Conservation (phyloP, 495 filamentous ascomycete species). For the Niebla homalea region DNA sequence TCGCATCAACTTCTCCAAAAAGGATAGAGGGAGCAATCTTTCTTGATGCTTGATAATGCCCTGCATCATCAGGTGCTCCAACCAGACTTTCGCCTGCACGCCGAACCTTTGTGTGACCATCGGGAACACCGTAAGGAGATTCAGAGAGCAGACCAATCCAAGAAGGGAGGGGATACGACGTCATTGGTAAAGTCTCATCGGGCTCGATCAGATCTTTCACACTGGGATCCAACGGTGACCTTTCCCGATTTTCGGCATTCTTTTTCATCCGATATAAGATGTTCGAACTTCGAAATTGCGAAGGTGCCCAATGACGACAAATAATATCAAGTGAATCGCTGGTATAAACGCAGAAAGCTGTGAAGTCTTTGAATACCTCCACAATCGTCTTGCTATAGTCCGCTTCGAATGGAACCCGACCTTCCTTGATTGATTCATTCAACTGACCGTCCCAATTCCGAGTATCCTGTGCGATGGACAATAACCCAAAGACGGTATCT, state of each 20-base stretch:
- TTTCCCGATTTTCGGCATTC: too few relatives aligned
- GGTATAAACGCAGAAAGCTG: background rate
- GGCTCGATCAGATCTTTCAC: too few relatives aligned
- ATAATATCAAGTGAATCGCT: slow-evolving; percentile 1
- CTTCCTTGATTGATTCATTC: background rate
- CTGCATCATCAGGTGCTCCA: background rate
- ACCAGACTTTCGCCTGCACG: slow-evolving; percentile 1
- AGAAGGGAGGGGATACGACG: background rate
- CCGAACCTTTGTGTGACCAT: background rate
- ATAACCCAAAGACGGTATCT: background rate
- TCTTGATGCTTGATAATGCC: background rate
- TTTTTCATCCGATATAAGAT: background rate
- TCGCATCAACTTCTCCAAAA: slow-evolving; percentile 1
- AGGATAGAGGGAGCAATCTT: background rate
- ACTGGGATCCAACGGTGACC: too few relatives aligned
- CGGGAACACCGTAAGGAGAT: background rate
- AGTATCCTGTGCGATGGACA: background rate
- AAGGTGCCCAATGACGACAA: slow-evolving; percentile 1
- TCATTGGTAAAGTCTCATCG: background rate
- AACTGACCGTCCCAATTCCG: background rate
- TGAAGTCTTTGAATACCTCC: slow-evolving; percentile 5
- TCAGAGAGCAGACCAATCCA: slow-evolving; percentile 1
- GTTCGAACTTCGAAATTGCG: background rate
- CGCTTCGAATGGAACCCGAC: background rate
- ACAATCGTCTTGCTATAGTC: background rate